Conservation (phyloP, 768 basidiomycete species). For the Mycena metata region DNA sequence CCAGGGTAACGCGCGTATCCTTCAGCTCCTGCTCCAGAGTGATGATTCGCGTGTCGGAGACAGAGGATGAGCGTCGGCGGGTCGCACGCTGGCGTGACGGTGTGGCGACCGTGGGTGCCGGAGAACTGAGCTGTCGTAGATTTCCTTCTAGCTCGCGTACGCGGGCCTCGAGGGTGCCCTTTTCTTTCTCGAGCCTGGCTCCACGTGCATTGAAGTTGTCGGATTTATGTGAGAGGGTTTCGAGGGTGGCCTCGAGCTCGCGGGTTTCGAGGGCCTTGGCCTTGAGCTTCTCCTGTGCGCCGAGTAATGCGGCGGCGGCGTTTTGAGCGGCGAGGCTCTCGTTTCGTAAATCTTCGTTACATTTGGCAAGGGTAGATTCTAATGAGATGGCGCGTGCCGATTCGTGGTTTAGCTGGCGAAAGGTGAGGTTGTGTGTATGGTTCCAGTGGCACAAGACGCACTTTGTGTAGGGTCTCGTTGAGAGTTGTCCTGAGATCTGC, state of each 20-base stretch:
- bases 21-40: slow-evolving; percentile 69
- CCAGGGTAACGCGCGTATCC: slow-evolving; percentile 59
- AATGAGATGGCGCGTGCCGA: slow-evolving; percentile 67
- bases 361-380: slow-evolving; percentile 63
- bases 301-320: slow-evolving; percentile 59
- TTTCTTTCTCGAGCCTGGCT: slow-evolving; percentile 69
- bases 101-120: slow-evolving; percentile 48
- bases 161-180: slow-evolving; percentile 66
- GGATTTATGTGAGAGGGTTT: slow-evolving; percentile 67
- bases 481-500: slow-evolving; percentile 58
- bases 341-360: slow-evolving; percentile 68
- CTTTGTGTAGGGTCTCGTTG: slow-evolving; percentile 64
- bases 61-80: slow-evolving; percentile 71
- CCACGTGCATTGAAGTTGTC: slow-evolving; percentile 58
- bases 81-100: slow-evolving; percentile 49
- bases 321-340: slow-evolving; percentile 69
- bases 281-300: slow-evolving; percentile 65
- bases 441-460: slow-evolving; percentile 39
- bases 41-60: slow-evolving; percentile 63
- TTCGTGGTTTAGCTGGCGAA: slow-evolving; percentile 66
- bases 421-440: slow-evolving; percentile 22
- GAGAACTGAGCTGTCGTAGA: slow-evolving; percentile 50
- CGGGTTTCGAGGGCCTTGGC: slow-evolving; percentile 62
- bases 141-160: slow-evolving; percentile 70
- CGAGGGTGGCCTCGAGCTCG: slow-evolving; percentile 70